Evolutionary conservation across 2,329 filamentous ascomycete genomes (phyloP), one percentile per base, ranked within the genome.

Genomic region (Exserohilum turcica): DNA sequence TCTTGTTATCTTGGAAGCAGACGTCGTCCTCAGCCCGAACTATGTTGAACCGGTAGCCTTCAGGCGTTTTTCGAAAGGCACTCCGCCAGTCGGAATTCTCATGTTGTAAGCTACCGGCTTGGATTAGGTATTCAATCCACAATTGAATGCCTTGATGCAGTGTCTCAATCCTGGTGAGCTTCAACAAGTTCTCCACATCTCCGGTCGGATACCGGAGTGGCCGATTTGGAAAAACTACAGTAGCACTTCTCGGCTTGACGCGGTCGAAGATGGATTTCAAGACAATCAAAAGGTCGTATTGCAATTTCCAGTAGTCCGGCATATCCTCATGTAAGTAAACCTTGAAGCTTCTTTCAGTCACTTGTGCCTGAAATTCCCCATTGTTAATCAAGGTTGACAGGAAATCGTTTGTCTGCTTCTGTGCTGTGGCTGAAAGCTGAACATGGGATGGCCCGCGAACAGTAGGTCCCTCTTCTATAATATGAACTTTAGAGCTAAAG

Each of bases 221-320:
- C 43, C 13, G 31, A 43, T 50, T 54, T 19, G 36, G 52, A 21
- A 54, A 50, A 3, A 54, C 12, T n/a, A 54, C 36, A 15, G 6
- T 42, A n/a, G 36, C 46, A 32, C 37, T 27, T 37, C 35, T 49
- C 2, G 31, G 45, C 7, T 15, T 54, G 3, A 54, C n/a, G 5
- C 16, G 12, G 39, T 54, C 42, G 13, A 54, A 46, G 4, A 54
- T 10, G 12, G 16, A 49, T 28, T 54, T 54, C 4, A 54, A 38
- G 18, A 18, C 31, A 43, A 46, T 8, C 2, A 54, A 37, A 10
- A 54, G 16, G 19, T 50, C 21, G 7, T 32, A 38, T 37, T 54
- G 24, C 10, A 54, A 16, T 3, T n/a, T 29, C 33, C 13, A 54
- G 32, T 50, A 33, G 8, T 31, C 31, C 3, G 16, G 29, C 1